phyloP scores from a whole-genome alignment of 148 eudicot species.

The Rhododendron henanense region DNA sequence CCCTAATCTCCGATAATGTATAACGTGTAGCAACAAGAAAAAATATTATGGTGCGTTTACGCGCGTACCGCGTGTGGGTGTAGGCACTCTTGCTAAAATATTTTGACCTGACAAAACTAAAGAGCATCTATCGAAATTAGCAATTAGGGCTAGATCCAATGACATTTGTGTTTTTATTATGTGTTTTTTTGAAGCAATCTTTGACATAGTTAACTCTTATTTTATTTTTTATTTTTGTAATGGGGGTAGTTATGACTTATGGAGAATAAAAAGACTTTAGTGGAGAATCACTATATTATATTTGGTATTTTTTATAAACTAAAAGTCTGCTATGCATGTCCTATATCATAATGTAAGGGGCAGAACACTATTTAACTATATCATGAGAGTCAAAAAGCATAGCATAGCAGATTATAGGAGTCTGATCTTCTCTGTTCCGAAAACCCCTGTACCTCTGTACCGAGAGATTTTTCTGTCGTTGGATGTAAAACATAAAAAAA shows the following conservation, averaged over 20 bases:
- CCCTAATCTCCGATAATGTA: too few species aligned
- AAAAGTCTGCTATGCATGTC: conserved; percentile 2
- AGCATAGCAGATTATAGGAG: conserved; percentile 4
- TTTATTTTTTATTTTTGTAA: not conserved
- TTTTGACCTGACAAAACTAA: not conserved
- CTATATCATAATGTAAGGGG: not conserved
- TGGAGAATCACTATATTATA: not conserved
- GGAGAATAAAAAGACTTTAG: conserved; percentile 16
- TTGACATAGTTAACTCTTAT: not conserved
- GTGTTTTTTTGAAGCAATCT: not conserved
- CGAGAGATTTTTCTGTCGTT: too few species aligned
- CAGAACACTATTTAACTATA: not conserved
- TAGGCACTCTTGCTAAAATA: not conserved
- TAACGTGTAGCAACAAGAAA: not conserved
- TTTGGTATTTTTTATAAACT: not conserved
- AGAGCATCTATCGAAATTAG: conserved; percentile 28
- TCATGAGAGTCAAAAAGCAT: conserved; percentile 10
- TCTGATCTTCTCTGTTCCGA: too few species aligned
- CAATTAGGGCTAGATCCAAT: conserved; percentile 30
- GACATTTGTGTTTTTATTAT: conserved; percentile 17
- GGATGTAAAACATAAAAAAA: too few species aligned
- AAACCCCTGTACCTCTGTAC: too few species aligned
- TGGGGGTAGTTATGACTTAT: not conserved
- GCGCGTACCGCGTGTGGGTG: not conserved
- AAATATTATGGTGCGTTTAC: not conserved